Percentiles rank a stretch among this genome's conserved stretches.
Conservation (phyloP, 2,329 filamentous ascomycete genomes). For the Fusarium austroafricanum region DNA sequence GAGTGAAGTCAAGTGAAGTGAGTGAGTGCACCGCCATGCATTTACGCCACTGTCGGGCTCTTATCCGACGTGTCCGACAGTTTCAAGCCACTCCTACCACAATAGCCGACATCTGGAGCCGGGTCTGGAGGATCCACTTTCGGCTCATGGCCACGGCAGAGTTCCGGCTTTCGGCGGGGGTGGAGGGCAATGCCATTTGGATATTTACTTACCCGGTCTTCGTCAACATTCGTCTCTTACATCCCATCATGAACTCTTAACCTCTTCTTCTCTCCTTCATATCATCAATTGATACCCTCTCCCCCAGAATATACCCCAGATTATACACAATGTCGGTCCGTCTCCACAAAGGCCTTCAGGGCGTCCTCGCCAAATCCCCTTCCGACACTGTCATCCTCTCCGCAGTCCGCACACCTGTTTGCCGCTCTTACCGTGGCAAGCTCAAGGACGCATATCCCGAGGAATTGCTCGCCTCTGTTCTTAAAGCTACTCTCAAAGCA, state of each 20-base stretch:
- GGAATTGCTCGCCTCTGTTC: constrained; percentile 78
- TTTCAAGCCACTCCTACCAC: constrained; percentile 17
- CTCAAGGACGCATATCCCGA: constrained; percentile 92
- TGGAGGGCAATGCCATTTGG: constrained; percentile 20
- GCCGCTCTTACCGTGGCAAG: constrained; percentile 82
- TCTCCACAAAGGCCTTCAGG: constrained; percentile 68
- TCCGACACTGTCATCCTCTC: constrained; percentile 90
- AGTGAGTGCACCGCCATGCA: neutral
- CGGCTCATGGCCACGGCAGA: constrained; percentile 32
- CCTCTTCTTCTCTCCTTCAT: constrained; percentile 5
- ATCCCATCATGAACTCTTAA: constrained; percentile 7
- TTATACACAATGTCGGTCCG: constrained; percentile 35
- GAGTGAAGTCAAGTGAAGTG: neutral
- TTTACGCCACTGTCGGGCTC: constrained; percentile 17
- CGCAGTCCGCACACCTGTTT: constrained; percentile 88
- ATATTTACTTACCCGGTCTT: constrained; percentile 42
- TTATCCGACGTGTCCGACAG: constrained; percentile 25
- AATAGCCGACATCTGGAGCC: constrained; percentile 45
- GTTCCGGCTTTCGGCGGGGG: constrained; percentile 34
- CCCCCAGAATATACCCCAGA: neutral
- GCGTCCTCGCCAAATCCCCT: constrained; percentile 81
- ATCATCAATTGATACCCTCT: constrained; percentile 5
- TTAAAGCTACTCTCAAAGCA: constrained; percentile 61
- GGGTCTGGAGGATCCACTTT: constrained; percentile 25
- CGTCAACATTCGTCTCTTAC: constrained; percentile 2